These are phyloP conservation scores for Mycena rebaudengoi DNA, from an alignment of 768 basidiomycete species.

Conservation along the genomic window DNA sequence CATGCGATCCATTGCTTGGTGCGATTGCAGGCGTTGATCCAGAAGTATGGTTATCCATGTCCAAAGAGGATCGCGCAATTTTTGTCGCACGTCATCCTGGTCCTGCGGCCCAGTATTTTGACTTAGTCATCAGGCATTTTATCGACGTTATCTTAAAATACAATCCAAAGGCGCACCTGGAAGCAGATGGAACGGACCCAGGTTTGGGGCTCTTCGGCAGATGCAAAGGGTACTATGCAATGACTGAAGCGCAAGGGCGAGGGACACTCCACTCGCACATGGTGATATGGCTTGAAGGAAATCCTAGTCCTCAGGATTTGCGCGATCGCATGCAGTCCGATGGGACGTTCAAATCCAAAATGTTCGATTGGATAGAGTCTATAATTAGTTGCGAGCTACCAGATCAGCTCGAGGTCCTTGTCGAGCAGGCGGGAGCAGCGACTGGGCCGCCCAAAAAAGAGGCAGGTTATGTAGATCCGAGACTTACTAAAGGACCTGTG, in stretches of 20 bases:
- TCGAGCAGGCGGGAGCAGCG: too few species aligned
- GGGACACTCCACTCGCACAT: conserved; percentile 1
- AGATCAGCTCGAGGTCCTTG: too few species aligned
- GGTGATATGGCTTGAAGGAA: conserved; percentile 1
- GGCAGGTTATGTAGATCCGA: too few species aligned
- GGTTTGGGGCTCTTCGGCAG: not conserved
- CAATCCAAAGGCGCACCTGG: not conserved
- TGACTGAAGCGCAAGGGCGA: not conserved
- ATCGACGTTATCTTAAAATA: not conserved
- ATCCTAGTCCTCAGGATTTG: not conserved
- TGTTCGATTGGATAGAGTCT: not conserved
- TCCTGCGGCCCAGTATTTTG: not conserved
- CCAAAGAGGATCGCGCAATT: too few species aligned
- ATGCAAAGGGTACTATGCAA: not conserved
- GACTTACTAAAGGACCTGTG: too few species aligned
- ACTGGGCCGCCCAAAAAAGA: too few species aligned
- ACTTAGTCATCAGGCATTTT: not conserved
- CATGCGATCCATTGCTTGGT: conserved; percentile 33
- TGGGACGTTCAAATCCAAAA: not conserved
- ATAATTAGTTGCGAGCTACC: not conserved
- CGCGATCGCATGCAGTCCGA: not conserved
- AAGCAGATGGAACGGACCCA: not conserved
- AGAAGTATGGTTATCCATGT: not conserved
- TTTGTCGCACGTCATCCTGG: not conserved
- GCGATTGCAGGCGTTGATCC: conserved; percentile 30